Percentiles rank a stretch among this genome's conserved stretches.
Evolutionary conservation across 148 eudicot genomes (phyloP).

Genomic region (Rhododendron henanense): DNA sequence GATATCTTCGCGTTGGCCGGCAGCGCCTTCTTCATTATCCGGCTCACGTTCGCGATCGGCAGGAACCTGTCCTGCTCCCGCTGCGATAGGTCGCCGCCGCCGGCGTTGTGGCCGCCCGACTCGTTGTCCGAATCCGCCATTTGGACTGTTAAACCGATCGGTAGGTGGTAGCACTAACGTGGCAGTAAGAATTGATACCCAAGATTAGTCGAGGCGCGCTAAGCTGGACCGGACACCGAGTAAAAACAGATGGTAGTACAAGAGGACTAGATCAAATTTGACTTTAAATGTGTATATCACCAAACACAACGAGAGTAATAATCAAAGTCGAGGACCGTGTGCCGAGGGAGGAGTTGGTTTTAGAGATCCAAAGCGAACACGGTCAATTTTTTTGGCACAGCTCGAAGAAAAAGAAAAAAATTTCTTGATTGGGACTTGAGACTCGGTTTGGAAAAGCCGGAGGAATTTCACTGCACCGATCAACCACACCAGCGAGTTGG

Average conservation of each 20-base stretch:
- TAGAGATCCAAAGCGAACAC: too few relatives aligned
- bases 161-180: neutral
- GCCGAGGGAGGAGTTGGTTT: too few relatives aligned
- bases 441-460: neutral
- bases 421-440: too few relatives aligned
- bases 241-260: too few relatives aligned
- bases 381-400: too few relatives aligned
- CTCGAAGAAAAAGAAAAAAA: too few relatives aligned
- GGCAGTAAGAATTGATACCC: neutral
- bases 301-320: too few relatives aligned
- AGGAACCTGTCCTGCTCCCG: constrained; percentile 16
- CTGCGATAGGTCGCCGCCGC: constrained; percentile 6
- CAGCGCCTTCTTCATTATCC: constrained; percentile 16
- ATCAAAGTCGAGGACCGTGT: too few relatives aligned
- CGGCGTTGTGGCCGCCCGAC: constrained; percentile 6
- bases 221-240: too few relatives aligned
- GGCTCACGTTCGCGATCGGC: constrained; percentile 18
- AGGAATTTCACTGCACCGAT: neutral
- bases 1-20: constrained; percentile 19
- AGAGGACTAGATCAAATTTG: too few relatives aligned
- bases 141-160: neutral
- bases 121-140: constrained; percentile 21
- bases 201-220: too few relatives aligned
- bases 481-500: neutral
- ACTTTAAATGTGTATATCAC: too few relatives aligned